A percentile compares a stretch with the other conserved stretches of the same genome.
Conservation (phyloP, 345 rosid species). For the Schrenkiella parvula region DNA sequence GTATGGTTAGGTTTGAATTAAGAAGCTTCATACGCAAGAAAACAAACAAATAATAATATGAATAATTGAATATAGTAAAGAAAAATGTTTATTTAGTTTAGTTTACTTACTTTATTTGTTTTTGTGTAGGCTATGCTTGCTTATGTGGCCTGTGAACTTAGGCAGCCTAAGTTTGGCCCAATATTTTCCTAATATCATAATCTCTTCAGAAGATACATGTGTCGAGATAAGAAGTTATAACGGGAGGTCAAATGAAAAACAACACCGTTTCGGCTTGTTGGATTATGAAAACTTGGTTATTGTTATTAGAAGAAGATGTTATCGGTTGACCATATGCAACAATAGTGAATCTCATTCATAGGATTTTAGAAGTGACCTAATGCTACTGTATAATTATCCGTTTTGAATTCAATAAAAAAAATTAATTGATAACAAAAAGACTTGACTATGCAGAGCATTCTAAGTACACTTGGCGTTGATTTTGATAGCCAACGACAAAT, state of each 20-base stretch:
- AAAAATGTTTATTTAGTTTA: not conserved
- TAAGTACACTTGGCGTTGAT: not conserved
- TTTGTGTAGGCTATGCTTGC: not conserved
- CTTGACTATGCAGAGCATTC: not conserved
- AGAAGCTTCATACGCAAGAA: constrained; percentile 7
- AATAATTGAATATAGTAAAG: not conserved
- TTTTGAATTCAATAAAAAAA: too few relatives aligned
- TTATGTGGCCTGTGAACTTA: not conserved
- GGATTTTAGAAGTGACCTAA: too few relatives aligned
- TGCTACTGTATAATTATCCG: too few relatives aligned
- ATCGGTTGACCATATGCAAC: too few relatives aligned
- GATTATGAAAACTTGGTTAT: too few relatives aligned
- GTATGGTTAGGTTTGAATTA: constrained; percentile 1
- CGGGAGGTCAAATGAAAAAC: not conserved
- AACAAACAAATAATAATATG: not conserved
- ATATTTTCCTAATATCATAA: not conserved
- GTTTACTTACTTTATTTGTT: not conserved
- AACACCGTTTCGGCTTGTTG: too few relatives aligned
- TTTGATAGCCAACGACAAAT: not conserved
- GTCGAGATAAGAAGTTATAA: not conserved
- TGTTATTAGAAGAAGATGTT: too few relatives aligned
- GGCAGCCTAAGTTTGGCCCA: not conserved
- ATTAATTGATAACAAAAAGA: too few relatives aligned
- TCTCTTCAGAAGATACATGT: not conserved
- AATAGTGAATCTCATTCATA: too few relatives aligned